These are phyloP conservation scores for Termitomyces sp. DNA, from an alignment of 768 basidiomycete species.

Conservation along the genomic window DNA sequence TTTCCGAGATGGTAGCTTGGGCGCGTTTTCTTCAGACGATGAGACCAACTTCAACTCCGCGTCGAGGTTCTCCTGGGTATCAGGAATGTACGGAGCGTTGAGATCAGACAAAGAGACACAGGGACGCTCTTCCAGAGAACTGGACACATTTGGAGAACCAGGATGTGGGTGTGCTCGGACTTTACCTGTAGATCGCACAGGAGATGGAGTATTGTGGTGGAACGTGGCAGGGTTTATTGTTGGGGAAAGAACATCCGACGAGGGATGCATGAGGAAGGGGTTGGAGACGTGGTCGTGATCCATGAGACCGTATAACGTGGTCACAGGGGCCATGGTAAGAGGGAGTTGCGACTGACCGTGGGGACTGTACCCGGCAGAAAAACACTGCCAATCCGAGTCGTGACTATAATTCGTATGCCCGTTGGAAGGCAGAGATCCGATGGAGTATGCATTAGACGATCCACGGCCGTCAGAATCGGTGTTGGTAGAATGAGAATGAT, in stretches of 20 bases:
- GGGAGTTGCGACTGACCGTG: constrained; percentile 6
- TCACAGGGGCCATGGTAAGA: constrained; percentile 1
- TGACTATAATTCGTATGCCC: neutral
- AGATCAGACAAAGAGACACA: constrained; percentile 16
- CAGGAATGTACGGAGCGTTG: constrained; percentile 12
- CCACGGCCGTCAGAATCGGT: constrained; percentile 12
- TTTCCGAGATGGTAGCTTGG: neutral
- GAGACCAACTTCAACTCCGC: neutral
- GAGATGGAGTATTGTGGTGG: constrained; percentile 1
- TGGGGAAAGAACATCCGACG: constrained; percentile 1
- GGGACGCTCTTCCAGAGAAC: constrained; percentile 3
- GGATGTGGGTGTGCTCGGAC: constrained; percentile 3
- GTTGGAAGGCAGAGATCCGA: constrained; percentile 5
- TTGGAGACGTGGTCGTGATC: neutral
- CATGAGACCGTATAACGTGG: constrained; percentile 1
- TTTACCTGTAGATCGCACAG: neutral
- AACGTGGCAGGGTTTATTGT: constrained; percentile 8
- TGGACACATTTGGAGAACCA: neutral
- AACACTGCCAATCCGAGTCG: constrained; percentile 8
- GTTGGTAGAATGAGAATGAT: constrained; percentile 11
- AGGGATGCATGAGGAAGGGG: constrained; percentile 1
- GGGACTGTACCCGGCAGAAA: constrained; percentile 2
- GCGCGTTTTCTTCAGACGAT: neutral
- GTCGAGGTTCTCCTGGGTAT: neutral
- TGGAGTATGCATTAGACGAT: constrained; percentile 11